Base-by-base conservation (phyloP, 768 basidiomycete species). In the Gloeophyllum trabeum region DNA sequence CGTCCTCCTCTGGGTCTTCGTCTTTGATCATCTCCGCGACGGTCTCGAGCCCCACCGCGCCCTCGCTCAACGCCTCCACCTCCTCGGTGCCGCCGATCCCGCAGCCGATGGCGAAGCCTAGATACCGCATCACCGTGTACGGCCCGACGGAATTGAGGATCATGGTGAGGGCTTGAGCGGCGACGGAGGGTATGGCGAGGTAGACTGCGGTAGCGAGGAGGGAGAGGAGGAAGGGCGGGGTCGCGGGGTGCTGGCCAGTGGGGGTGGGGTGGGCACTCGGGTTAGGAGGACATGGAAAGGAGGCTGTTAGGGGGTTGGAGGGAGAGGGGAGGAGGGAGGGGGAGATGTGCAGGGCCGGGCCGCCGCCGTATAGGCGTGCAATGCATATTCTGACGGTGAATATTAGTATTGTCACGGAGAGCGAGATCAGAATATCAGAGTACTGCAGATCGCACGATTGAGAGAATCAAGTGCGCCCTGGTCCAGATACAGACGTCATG, bases 201-300 rank as follows among this genome's bases (percentile, higher is more conserved):
- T 88, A 96, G 18, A 87, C 73, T 1, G 89, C 71, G 12, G 89
- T 90, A 0, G 92, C 87, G 24, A 97, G 75, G 13, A 96, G 70
- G 3, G 90, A 91, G 12, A 92, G 67, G 4, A 96, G 72, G 51
- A 96, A 81, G 6, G 76, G 70, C 3, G 92, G 88, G 1, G 81
- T 76, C 1, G 81, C 86, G 0, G 79, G 80, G 37, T 93, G 89
- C 25, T 80, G 69, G 18, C 66, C 72, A 0, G 59, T 47, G 3
- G 83, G 78, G 2, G 61, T 50, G 1, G 62, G 53, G 60, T 48
- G 39, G 54, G 46, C 34, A 48, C 54, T 49, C 47, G 48, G 41
- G 51, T 53, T 39, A 25, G 24, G 43, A 14, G 46, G 48, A 36
- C 19, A 37, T 26, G 70, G 69, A 51, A 77, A 81, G n/a, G 70